Evolutionary conservation across 1,139 yeast species (phyloP).

Genomic region (Diutina rugosa): DNA sequence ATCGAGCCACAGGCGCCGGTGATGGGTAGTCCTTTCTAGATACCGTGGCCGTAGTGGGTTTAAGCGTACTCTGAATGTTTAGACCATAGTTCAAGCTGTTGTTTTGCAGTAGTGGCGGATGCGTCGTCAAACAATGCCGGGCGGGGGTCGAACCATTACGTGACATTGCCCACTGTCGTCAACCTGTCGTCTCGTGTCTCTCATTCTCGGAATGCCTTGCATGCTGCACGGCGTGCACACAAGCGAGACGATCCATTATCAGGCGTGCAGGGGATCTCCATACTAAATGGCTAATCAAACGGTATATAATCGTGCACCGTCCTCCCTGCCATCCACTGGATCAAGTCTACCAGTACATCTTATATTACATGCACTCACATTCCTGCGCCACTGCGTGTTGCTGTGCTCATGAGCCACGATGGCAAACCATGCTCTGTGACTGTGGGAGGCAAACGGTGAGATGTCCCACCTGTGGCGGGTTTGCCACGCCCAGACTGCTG

Average conservation of each 20-base stretch:
- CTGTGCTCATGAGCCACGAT: background rate
- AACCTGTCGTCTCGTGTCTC: background rate
- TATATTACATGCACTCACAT: background rate
- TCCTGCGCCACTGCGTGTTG: background rate
- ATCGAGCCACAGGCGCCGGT: no score
- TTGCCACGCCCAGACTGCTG: background rate
- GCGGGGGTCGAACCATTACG: background rate
- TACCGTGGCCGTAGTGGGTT: no score
- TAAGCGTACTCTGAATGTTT: no score
- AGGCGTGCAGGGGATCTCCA: background rate
- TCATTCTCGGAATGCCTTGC: background rate
- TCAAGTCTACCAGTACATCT: no score
- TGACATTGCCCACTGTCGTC: no score
- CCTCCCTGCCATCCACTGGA: background rate
- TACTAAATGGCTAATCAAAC: background rate
- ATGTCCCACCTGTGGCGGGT: background rate
- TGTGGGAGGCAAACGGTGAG: background rate
- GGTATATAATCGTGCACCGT: background rate
- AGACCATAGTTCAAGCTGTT: no score
- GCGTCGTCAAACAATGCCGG: no score
- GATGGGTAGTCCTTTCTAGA: no score
- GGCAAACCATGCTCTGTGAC: constrained; percentile 1
- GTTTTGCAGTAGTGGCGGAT: no score
- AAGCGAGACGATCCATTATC: background rate
- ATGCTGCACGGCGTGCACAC: background rate